Base-by-base conservation (phyloP, 2,329 filamentous ascomycete genomes). In the Neonectria neomacrospora region DNA sequence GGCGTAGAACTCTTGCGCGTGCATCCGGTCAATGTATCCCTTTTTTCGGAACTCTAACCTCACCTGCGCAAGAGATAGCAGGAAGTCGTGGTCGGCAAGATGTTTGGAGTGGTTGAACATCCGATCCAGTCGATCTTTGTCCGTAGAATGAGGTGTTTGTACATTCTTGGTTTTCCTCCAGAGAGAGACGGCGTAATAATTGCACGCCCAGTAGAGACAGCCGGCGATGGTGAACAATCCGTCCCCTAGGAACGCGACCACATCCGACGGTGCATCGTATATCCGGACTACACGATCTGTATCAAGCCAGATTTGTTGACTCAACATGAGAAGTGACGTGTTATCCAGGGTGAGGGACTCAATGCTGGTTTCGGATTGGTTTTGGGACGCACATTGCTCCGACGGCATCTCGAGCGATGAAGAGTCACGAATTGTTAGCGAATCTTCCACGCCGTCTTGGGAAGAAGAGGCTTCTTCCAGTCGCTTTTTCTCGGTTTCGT, bases 131-230 rank as follows among this genome's bases (percentile, higher is more conserved):
- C 56, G 55, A 18, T 55, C 62, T 37, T 52, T 47, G 3, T 51
- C 55, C 2, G 65, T 55, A 0, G 22, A 32, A 3, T 51, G 53
- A 1, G 56, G 55, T 44, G 45, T 58, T 2, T 62, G 55, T 1
- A 56, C 28, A 30, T 60, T 50, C 26, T 69, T 65, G 16, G 66
- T 39, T 26, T 68, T 60, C 41, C 66, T 68, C 72, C 72, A 74
- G 0, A 73, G 30, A 5, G 65, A 60, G 7, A 74, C 67, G 0
- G 68, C 70, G 12, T 70, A 64, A 28, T 61, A 63, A 3, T 61
- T 66, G 30, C 66, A 68, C 3, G 70, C 69, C 72, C 72, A 74
- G 34, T 73, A 73, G 0, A 74, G n/a, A 1, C 69, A 67, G 9
- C 69, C 70, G 0, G 70, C 62, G 16, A 74, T 61, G 3, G 71